Base-by-base conservation (phyloP, 192 early-diverging fungal species). In the Lunasporangiospora selenospora region DNA sequence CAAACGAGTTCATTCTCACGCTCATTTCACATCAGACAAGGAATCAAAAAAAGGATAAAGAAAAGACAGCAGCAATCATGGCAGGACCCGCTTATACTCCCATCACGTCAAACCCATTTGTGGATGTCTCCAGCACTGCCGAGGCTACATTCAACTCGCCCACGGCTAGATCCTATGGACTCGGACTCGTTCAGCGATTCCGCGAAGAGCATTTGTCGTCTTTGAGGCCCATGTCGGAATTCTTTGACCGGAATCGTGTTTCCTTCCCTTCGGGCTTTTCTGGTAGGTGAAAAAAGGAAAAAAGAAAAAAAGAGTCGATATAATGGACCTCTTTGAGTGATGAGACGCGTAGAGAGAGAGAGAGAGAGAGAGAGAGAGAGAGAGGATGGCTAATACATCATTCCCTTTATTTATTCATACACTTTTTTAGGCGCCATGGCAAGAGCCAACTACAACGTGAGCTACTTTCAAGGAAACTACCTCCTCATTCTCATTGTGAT, bases 391-490 rank as follows among this genome's bases (percentile, higher is more conserved):
- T n/a, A n/a, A n/a, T n/a, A n/a, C n/a, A n/a, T n/a, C n/a, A n/a
- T n/a, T n/a, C n/a, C n/a, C n/a, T n/a, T n/a, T n/a, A n/a, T 11
- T 12, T n/a, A 42, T 15, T 43, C 18, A 42, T 10, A 1, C 30
- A 18, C 31, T 60, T 45, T 19, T 40, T 21, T 62, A 79, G 77
- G 26, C 32, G 46, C 65, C 6, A 58, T 62, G 2, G 43, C 75
- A n/a, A 53, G 61, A 27, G 50, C 62, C 54, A 83, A 69, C 49
- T 81, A 82, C 43, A 88, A 88, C 56, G 50, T 88, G 3, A 53
- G 75, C 11, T 80, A 86, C 34, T 88, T 81, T 56, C 81, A 85
- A 40, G 67, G 75, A 19, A 88, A 88, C 63, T 88, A 88, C 58
- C 67, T 78, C 27, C n/a, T 86, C 31, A 76, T 88, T 38, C 58